Evolutionary conservation across 305 asterid genomes (phyloP).

Genomic region (Striga hermonthica): DNA sequence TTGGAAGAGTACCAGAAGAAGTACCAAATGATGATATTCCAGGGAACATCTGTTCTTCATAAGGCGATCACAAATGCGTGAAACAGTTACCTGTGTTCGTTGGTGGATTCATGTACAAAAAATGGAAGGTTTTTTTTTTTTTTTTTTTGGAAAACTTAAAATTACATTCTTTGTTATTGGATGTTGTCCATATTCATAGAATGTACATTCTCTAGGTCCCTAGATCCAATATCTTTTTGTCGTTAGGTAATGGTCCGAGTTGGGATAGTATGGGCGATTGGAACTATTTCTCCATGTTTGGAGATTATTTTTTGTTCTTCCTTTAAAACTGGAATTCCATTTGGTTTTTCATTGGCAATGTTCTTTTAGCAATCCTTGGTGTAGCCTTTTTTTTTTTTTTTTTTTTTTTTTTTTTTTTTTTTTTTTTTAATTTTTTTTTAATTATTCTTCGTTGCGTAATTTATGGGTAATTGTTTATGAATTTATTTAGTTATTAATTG

Average conservation of each 20-base stretch:
- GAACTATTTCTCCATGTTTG: slow-evolving; percentile 33
- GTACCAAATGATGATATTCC: slow-evolving; percentile 67
- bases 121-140: background rate
- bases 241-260: slow-evolving; percentile 4
- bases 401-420: too few species aligned
- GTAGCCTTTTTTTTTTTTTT: too few species aligned
- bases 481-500: too few species aligned
- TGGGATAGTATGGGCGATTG: background rate
- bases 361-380: too few species aligned
- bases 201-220: slow-evolving; percentile 21
- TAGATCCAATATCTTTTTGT: slow-evolving; percentile 18
- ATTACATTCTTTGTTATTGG: slow-evolving; percentile 16
- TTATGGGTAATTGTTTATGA: too few species aligned
- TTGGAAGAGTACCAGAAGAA: slow-evolving; percentile 46
- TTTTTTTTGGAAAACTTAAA: background rate
- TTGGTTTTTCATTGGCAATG: too few species aligned
- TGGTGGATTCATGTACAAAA: slow-evolving; percentile 16
- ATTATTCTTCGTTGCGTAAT: too few species aligned
- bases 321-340: too few species aligned
- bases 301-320: slow-evolving; percentile 31
- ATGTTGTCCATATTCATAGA: slow-evolving; percentile 10
- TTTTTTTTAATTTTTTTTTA: too few species aligned
- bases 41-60: slow-evolving; percentile 64
- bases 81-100: background rate
- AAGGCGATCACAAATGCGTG: slow-evolving; percentile 38